Percentiles rank a stretch among this genome's conserved stretches.
Conservation (phyloP, 441 rosid genomes). For the Metrosideros polymorpha region DNA sequence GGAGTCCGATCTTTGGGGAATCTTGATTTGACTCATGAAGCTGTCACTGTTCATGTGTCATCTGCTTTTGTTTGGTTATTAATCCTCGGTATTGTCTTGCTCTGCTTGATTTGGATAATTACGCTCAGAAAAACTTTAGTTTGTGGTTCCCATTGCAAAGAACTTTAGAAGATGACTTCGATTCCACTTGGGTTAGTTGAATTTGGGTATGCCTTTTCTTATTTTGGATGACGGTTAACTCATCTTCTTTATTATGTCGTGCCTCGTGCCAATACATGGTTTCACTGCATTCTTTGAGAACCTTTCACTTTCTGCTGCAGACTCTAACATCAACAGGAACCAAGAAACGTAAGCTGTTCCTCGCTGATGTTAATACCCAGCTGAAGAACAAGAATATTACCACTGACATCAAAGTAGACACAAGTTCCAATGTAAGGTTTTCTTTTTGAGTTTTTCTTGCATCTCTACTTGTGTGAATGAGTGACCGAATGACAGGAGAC, state of each 20-base stretch:
- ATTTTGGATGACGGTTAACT: neutral
- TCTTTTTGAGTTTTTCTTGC: neutral
- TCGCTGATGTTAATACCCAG: slow-evolving; percentile 59
- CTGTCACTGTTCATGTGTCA: neutral
- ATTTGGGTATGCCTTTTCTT: neutral
- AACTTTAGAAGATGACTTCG: neutral
- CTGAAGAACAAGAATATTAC: slow-evolving; percentile 81
- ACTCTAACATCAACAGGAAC: slow-evolving; percentile 45
- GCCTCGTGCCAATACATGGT: neutral
- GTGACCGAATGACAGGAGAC: neutral
- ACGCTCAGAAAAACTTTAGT: neutral
- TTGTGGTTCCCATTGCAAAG: neutral
- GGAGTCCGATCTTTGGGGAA: neutral
- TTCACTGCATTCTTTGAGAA: neutral
- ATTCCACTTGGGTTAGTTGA: neutral
- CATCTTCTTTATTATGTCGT: neutral
- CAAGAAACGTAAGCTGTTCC: slow-evolving; percentile 49
- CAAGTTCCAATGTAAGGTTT: slow-evolving; percentile 67
- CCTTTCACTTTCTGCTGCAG: slow-evolving; percentile 16
- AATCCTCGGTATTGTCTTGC: neutral
- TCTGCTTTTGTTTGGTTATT: neutral
- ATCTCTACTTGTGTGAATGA: neutral
- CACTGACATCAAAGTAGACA: slow-evolving; percentile 84
- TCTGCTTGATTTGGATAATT: neutral
- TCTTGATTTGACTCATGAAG: neutral